Percentiles rank a stretch among this genome's conserved stretches.
Evolutionary conservation across 192 early-diverging fungal genomes (phyloP).

Genomic region (Coemansia sp.): DNA sequence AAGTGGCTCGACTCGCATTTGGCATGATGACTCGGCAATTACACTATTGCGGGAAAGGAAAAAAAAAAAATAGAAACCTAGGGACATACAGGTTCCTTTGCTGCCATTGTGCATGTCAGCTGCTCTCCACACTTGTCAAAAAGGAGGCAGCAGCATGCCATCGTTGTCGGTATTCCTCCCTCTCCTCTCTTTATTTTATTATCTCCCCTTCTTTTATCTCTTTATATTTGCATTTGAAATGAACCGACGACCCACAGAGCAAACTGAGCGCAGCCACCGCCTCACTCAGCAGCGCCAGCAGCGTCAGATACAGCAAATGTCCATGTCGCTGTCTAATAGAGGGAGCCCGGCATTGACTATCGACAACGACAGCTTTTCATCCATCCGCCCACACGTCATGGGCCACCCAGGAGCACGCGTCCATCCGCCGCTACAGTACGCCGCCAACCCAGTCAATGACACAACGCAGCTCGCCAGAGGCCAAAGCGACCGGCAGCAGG

Average conservation of each 20-base stretch:
- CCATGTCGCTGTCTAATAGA: background rate
- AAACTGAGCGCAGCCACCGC: background rate
- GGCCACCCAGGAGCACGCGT: constrained; percentile 29
- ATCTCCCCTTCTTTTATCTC: background rate
- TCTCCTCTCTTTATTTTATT: background rate
- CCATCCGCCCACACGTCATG: constrained; percentile 36
- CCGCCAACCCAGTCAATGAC: background rate
- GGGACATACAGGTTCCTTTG: no score
- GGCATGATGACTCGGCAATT: background rate
- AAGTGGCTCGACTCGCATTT: background rate
- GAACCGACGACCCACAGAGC: background rate
- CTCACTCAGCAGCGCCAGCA: constrained; percentile 2
- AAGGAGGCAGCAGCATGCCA: no score
- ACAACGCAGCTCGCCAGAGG: background rate
- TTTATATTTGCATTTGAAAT: background rate
- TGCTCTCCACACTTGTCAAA: no score
- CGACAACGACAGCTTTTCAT: constrained; percentile 40
- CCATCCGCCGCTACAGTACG: background rate
- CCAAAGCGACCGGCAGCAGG: background rate
- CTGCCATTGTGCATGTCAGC: background rate
- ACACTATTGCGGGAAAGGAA: background rate
- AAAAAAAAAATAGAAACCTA: background rate
- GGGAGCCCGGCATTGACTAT: constrained; percentile 27
- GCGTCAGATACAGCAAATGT: background rate
- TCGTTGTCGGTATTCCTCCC: background rate